Base-by-base conservation (phyloP, 768 basidiomycete genomes). In the Asterophora lycoperdoides region DNA sequence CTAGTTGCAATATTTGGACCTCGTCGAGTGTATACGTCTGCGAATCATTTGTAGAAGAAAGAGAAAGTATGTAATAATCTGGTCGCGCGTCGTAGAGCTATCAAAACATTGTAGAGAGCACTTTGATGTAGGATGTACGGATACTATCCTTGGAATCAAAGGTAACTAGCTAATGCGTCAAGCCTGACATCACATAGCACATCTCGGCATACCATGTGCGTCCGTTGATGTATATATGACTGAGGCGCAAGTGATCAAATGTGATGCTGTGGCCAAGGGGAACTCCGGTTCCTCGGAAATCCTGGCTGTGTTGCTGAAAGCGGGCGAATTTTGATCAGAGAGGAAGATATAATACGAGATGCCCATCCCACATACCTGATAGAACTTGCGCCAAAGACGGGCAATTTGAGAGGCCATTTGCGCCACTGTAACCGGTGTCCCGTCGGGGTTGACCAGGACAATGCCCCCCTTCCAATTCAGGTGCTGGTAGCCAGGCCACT, bases 401-500 rank as follows among this genome's bases (percentile, higher is more conserved):
- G 54, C 45, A 17, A 55, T 32, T 38, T 51, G 50, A 37, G 38
- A 32, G 32, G 49, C 54, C 54, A 55, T 51, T 7, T 52, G 42
- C 8, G 38, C 47, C 23, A 55, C 37, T 13, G 50, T 48, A 13
- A 49, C 28, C 15, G 54, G 43, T 4, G 1, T 9, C 35, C 50
- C 46, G 18, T 48, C 48, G 9, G 37, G 20, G 18, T 48, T 46
- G 13, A 46, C 38, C 28, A 55, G 49, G 14, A 20, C 33, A 44
- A 55, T 41, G 4, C 30, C 17, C 7, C 45, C 41, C 30, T 38
- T 55, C 49, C 49, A 55, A 34, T 49, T 41, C 19, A 55, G 23
- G 34, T 49, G 50, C 35, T 56, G 44, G 26, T 56, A 56, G 14
- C 52, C 55, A 13, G 55, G 55, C 51, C 51, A 56, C 55, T 56